Evolutionary conservation across 2,329 filamentous ascomycete genomes (phyloP).

Genomic region (Neodidymelliopsis sp.): DNA sequence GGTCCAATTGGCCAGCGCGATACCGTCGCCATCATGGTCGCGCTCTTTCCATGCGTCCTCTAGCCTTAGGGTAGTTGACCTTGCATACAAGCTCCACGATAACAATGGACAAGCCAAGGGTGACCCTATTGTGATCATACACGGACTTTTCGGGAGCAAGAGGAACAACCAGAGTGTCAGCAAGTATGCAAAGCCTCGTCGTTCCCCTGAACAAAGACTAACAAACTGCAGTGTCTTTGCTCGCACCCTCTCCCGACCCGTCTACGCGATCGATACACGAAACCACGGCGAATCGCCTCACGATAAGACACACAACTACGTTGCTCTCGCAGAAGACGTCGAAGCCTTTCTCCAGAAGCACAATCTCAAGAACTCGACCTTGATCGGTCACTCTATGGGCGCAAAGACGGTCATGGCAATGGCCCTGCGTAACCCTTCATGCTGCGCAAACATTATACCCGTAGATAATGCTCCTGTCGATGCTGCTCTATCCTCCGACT

Average conservation of each 20-base stretch:
- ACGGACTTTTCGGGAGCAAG: slow-evolving; percentile 93
- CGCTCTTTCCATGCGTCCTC: slow-evolving; percentile 40
- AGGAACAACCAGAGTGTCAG: slow-evolving; percentile 94
- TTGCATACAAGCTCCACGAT: slow-evolving; percentile 47
- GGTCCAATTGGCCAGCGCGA: slow-evolving; percentile 4
- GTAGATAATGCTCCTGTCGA: slow-evolving; percentile 95
- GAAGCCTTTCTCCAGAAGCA: slow-evolving; percentile 78
- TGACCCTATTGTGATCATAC: slow-evolving; percentile 84
- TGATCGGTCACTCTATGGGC: slow-evolving; percentile 97
- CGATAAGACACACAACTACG: slow-evolving; percentile 77
- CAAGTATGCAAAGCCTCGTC: slow-evolving; percentile 66
- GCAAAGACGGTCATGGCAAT: slow-evolving; percentile 93
- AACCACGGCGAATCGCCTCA: slow-evolving; percentile 95
- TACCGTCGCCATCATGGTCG: slow-evolving; percentile 27
- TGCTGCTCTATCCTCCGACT: slow-evolving; percentile 75
- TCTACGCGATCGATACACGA: slow-evolving; percentile 87
- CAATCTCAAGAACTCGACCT: slow-evolving; percentile 70
- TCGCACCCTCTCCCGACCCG: slow-evolving; percentile 77
- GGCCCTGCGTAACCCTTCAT: slow-evolving; percentile 72
- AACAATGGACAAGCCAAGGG: slow-evolving; percentile 45
- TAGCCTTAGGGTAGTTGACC: slow-evolving; percentile 36
- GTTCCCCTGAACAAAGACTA: not conserved
- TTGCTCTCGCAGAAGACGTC: slow-evolving; percentile 82
- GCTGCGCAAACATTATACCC: slow-evolving; percentile 75
- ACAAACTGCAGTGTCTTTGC: slow-evolving; percentile 70